Evolutionary conservation across 1,284 basidiomycete species (phyloP).

Genomic region (Melampsora larici-populina): DNA sequence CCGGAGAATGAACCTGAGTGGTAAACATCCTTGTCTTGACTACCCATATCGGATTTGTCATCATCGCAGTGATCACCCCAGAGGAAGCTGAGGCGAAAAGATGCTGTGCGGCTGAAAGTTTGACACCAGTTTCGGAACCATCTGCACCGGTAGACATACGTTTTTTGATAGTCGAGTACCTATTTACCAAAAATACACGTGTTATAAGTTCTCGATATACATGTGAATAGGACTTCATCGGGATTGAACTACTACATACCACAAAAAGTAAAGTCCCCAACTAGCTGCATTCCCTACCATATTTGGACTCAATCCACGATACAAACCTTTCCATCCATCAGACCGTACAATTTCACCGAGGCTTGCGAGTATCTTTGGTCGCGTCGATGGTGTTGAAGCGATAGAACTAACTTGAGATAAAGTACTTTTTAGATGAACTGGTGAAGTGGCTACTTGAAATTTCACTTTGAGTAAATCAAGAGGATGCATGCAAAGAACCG

Average conservation of each 20-base stretch:
- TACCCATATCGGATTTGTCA: constrained; percentile 98
- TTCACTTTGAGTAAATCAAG: constrained; percentile 94
- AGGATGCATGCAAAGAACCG: constrained; percentile 95
- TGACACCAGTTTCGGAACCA: constrained; percentile 57
- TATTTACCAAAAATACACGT: constrained; percentile 52
- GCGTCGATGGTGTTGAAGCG: constrained; percentile 24
- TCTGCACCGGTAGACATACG: constrained; percentile 60
- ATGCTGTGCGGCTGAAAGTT: constrained; percentile 72
- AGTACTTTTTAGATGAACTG: constrained; percentile 47
- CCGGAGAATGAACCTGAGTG: constrained; percentile 64
- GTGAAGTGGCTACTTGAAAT: constrained; percentile 78
- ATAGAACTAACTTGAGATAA: constrained; percentile 2
- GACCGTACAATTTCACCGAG: constrained; percentile 69
- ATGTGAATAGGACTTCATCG: neutral
- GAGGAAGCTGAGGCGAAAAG: constrained; percentile 75
- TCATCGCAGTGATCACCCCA: constrained; percentile 87
- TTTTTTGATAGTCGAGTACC: constrained; percentile 92
- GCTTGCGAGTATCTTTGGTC: constrained; percentile 60
- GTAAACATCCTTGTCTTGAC: constrained; percentile 98
- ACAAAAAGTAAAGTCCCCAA: constrained; percentile 97
- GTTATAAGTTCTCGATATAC: neutral
- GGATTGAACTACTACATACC: constrained; percentile 62
- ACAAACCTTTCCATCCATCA: constrained; percentile 81
- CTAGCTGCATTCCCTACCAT: constrained; percentile 93
- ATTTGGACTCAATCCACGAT: constrained; percentile 85